Conservation (phyloP, 2,329 filamentous ascomycete genomes). For the Neonectria coccinea region DNA sequence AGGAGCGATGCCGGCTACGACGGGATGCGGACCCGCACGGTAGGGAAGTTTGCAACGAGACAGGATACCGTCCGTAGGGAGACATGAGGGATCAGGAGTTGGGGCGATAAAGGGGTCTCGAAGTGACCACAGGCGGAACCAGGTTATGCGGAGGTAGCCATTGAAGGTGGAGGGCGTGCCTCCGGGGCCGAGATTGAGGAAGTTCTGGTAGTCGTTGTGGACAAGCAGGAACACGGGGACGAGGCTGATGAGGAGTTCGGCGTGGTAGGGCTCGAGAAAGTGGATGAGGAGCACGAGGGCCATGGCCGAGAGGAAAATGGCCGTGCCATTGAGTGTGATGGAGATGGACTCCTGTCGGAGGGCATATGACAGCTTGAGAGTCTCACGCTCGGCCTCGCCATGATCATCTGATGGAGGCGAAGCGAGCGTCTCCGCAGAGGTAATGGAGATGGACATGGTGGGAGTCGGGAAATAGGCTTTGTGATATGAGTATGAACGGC, state of each 20-base stretch:
- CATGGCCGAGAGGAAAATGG: slow-evolving; percentile 59
- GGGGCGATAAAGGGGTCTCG: slow-evolving; percentile 75
- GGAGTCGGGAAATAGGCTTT: neutral
- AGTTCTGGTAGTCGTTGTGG: slow-evolving; percentile 80
- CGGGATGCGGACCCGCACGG: slow-evolving; percentile 72
- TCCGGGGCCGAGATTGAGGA: slow-evolving; percentile 81
- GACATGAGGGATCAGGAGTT: slow-evolving; percentile 60
- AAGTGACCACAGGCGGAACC: slow-evolving; percentile 77
- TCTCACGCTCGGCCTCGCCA: slow-evolving; percentile 38
- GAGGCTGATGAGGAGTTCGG: slow-evolving; percentile 63
- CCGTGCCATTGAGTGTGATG: slow-evolving; percentile 64
- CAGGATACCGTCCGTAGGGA: slow-evolving; percentile 71
- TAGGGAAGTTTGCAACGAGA: slow-evolving; percentile 63
- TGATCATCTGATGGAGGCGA: slow-evolving; percentile 37
- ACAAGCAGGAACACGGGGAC: slow-evolving; percentile 63
- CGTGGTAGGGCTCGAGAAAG: slow-evolving; percentile 59
- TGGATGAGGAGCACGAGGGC: slow-evolving; percentile 65
- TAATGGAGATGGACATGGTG: slow-evolving; percentile 46
- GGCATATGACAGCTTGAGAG: slow-evolving; percentile 37
- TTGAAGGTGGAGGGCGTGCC: slow-evolving; percentile 79
- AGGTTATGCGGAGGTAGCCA: slow-evolving; percentile 80
- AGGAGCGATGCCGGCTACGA: slow-evolving; percentile 80
- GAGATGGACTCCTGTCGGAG: slow-evolving; percentile 62
- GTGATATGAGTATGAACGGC: slow-evolving; percentile 23
- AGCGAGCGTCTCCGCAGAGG: slow-evolving; percentile 43